Base-by-base conservation (phyloP, 441 rosid species). In the Euphorbia celastroides region DNA sequence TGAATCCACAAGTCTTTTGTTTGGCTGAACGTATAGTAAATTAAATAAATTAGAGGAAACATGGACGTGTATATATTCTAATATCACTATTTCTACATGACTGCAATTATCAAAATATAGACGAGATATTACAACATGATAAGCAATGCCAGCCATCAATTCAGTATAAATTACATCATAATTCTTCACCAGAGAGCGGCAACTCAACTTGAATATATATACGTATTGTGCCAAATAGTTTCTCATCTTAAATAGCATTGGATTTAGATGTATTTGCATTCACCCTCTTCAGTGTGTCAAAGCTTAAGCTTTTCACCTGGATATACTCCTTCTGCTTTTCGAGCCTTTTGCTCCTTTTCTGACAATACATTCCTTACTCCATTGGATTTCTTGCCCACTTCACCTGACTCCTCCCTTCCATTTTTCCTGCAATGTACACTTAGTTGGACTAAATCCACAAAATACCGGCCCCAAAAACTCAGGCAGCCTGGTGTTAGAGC, bases 271-370 rank as follows among this genome's bases (percentile, higher is more conserved):
- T 48, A 16, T 48, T 7, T 48, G 52, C 22, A n/a, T 48, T 5
- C n/a, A 48, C 22, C n/a, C 34, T 12, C 7, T 1, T 28, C 28
- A 3, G 8, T 1, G 16, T 46, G 28, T 32, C 69, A 48, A 61
- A 77, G 63, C 50, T 68, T 75, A 25, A 75, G 74, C 67, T 67
- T 77, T 59, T 64, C 72, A 7, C 77, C 60, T 42, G 77, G 77
- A 73, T 77, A 77, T 41, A 54, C 55, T 17, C 68, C 65, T 2
- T 59, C 16, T 14, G 8, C 46, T 62, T 38, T 57, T 7, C n/a
- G 32, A 62, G 58, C 60, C 52, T 48, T 67, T 46, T 54, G 64
- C 60, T 14, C 56, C 64, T 73, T 63, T 14, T n/a, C 46, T 57
- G 64, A 31, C n/a, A 65, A 51, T 22, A 56, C 25, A 38, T 67